These are phyloP conservation scores for Scutellaria galericulata DNA, from an alignment of 257 asterid species.

Conservation along the genomic window DNA sequence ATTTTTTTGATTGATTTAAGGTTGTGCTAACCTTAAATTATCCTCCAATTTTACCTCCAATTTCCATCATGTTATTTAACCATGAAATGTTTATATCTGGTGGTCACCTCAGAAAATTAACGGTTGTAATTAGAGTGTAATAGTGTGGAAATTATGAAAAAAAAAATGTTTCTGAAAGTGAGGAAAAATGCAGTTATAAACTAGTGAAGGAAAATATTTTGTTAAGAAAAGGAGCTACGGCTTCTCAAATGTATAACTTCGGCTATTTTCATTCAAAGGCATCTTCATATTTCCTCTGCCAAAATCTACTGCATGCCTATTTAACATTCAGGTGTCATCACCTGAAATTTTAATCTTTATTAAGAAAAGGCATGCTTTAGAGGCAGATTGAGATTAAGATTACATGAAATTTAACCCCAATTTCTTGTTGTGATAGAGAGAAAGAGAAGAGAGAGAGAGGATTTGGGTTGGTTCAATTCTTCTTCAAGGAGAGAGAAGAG, in stretches of 20 bases:
- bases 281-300: conserved; percentile 41
- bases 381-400: conserved; percentile 20
- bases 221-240: conserved; percentile 35
- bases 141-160: background rate
- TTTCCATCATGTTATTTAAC: too few relatives aligned
- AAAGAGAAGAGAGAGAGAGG: conserved; percentile 12
- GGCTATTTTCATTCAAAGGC: conserved; percentile 27
- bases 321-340: background rate
- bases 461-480: conserved; percentile 28
- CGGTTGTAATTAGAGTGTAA: conserved; percentile 24
- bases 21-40: too few relatives aligned
- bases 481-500: conserved; percentile 3
- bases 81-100: background rate
- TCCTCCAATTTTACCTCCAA: background rate
- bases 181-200: background rate
- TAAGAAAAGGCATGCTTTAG: conserved; percentile 26
- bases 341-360: background rate
- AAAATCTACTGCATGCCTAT: conserved; percentile 34
- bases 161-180: too few relatives aligned
- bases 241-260: conserved; percentile 32
- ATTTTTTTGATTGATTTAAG: too few relatives aligned
- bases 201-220: background rate
- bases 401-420: conserved; percentile 25
- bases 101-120: conserved; percentile 18
- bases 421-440: conserved; percentile 41